Base-by-base conservation (phyloP, 495 filamentous ascomycete genomes). In the Entonaema liquescens region DNA sequence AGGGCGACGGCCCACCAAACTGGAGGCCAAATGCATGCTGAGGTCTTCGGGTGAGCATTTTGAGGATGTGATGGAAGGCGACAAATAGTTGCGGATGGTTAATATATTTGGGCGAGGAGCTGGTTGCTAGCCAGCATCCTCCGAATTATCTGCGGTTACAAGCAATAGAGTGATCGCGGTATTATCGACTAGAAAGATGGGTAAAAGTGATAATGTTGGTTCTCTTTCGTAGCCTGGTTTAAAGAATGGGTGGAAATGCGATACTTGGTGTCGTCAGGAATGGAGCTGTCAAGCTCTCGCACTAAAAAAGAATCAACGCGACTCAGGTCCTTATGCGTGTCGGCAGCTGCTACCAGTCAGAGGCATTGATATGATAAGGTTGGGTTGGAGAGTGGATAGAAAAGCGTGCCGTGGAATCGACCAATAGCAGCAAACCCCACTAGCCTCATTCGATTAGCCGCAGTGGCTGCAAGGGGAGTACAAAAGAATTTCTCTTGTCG, bases 101-200 rank as follows among this genome's bases (percentile, higher is more conserved):
- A 17, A 25, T 68, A 61, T 62, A n/a, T 42, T 65, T 31, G 50
- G 42, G 54, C 57, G 60, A 65, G 65, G 65, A 73, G 70, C 70
- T 70, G 70, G 65, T 66, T 62, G 62, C 67, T 62, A 73, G 55
- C 70, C 65, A 75, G 75, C 75, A 77, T 75, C 75, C 71, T 77
- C 64, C 62, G 59, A 67, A 31, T 70, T 40, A 67, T 57, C 31
- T 50, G 19, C 38, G 42, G 19, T 61, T 61, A 49, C 53, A 52
- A 25, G 5, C 53, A 21, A 59, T 40, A 28, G 26, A 58, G 12
- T n/a, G 26, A n/a, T 50, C 9, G 23, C 15, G 15, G n/a, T 53
- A 36, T 42, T 55, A 31, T 68, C 23, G 33, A 36, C 26, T 63
- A 56, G 13, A 12, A 8, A 23, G 26, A 25, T n/a, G 25, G 12